Conservation (phyloP, 2,329 filamentous ascomycete genomes). For the Lachnellula hyalina region DNA sequence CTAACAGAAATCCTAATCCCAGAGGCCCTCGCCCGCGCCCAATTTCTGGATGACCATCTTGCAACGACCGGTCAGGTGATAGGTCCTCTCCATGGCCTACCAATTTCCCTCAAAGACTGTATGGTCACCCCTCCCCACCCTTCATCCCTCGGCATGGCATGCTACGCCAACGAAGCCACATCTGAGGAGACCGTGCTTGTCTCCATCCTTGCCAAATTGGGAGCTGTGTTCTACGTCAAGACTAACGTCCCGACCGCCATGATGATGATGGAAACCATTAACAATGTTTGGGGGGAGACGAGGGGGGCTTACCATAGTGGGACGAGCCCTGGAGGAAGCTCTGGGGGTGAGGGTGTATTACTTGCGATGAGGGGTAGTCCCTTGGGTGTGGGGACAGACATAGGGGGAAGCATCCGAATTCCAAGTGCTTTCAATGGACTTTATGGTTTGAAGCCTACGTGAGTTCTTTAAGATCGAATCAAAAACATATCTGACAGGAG, state of each 20-base stretch:
- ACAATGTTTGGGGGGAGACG: constrained; percentile 38
- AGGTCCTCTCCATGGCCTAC: constrained; percentile 38
- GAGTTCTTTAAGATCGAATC: not conserved
- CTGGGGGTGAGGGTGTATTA: constrained; percentile 27
- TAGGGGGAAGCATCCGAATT: constrained; percentile 36
- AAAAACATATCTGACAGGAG: not conserved
- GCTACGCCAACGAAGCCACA: constrained; percentile 31
- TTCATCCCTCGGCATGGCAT: constrained; percentile 33
- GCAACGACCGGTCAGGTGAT: constrained; percentile 33
- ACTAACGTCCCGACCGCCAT: constrained; percentile 36
- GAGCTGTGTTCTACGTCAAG: constrained; percentile 39
- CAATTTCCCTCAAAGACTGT: constrained; percentile 38
- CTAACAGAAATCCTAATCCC: constrained; percentile 52
- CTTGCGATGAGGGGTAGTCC: constrained; percentile 28
- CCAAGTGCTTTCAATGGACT: constrained; percentile 34
- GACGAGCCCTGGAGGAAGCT: constrained; percentile 25
- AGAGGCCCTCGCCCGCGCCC: constrained; percentile 45
- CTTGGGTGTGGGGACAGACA: constrained; percentile 29
- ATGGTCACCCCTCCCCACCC: constrained; percentile 34
- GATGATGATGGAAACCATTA: constrained; percentile 40
- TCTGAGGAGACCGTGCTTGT: constrained; percentile 32
- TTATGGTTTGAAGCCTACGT: constrained; percentile 36
- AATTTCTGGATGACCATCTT: constrained; percentile 47
- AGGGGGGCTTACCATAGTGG: constrained; percentile 27
- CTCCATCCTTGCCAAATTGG: constrained; percentile 34